phyloP scores from a whole-genome alignment of 2,329 filamentous ascomycete genomes.

The Celoporthe dispersa region DNA sequence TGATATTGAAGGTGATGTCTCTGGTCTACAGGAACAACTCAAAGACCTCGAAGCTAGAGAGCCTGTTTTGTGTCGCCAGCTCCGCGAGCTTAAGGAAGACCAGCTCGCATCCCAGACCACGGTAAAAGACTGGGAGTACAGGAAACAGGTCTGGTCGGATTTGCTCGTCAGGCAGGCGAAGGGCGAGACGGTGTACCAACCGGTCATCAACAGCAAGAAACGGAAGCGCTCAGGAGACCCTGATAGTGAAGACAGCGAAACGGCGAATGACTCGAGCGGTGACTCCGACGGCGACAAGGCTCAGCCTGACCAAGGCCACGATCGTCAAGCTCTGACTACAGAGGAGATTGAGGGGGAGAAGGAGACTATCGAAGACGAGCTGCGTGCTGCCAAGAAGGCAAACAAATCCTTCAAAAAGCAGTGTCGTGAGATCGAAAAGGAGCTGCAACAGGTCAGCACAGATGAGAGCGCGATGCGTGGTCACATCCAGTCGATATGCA shows the following conservation, averaged over 20 bases:
- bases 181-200: constrained; percentile 4
- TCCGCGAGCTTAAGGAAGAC: constrained; percentile 23
- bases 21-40: neutral
- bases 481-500: constrained; percentile 47
- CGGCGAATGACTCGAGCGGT: neutral
- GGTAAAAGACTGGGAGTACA: neutral
- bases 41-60: constrained; percentile 29
- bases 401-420: neutral
- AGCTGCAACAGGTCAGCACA: constrained; percentile 39
- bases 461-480: constrained; percentile 33
- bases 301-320: neutral
- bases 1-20: constrained; percentile 1
- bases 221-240: constrained; percentile 9
- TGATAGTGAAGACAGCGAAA: neutral
- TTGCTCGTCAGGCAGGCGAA: neutral
- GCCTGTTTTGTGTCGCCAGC: constrained; percentile 30
- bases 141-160: neutral
- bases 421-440: constrained; percentile 35
- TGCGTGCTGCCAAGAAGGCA: neutral
- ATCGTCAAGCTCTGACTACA: neutral
- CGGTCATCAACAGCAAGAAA: constrained; percentile 6
- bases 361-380: neutral
- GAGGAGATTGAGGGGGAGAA: neutral
- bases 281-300: neutral
- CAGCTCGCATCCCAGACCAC: neutral